phyloP scores from a whole-genome alignment of 345 rosid species.

The Sonneratia caseolaris region DNA sequence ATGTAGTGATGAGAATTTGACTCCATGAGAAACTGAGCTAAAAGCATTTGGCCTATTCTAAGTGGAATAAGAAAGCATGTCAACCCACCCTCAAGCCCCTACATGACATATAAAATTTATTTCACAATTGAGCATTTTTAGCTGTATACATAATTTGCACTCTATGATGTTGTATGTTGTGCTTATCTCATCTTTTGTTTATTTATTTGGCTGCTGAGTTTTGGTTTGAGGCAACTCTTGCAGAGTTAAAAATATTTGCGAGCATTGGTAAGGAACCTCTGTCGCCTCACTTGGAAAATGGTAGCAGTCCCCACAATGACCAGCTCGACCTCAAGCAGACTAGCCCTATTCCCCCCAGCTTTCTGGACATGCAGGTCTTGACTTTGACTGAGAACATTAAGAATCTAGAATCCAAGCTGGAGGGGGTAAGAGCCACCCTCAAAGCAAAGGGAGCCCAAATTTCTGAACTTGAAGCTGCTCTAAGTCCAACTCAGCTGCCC shows the following conservation, averaged over 20 bases:
- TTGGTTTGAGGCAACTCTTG: conserved; percentile 1
- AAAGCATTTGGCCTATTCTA: too few species aligned
- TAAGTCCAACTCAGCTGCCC: conserved; percentile 15
- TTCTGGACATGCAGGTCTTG: conserved; percentile 32
- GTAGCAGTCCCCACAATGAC: conserved; percentile 13
- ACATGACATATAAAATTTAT: not conserved
- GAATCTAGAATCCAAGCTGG: conserved; percentile 36
- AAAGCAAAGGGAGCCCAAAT: conserved; percentile 39
- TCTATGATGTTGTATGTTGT: not conserved
- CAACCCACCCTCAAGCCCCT: not conserved
- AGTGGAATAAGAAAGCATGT: too few species aligned
- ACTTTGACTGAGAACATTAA: conserved; percentile 39
- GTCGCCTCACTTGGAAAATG: conserved; percentile 10
- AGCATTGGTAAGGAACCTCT: conserved; percentile 41
- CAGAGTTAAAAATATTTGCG: conserved; percentile 49
- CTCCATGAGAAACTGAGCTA: too few species aligned
- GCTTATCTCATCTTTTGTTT: not conserved
- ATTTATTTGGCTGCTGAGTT: not conserved
- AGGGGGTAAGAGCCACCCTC: conserved; percentile 33
- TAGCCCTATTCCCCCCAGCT: conserved; percentile 18
- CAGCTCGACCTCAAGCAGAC: conserved; percentile 23
- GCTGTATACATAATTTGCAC: not conserved
- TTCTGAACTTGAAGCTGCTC: conserved; percentile 40
- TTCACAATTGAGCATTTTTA: not conserved
- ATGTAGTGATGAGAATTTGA: too few species aligned